Percentiles rank a stretch among this genome's conserved stretches.
Conservation (phyloP, 2,329 filamentous ascomycete species). For the Pseudocercospora vitis region DNA sequence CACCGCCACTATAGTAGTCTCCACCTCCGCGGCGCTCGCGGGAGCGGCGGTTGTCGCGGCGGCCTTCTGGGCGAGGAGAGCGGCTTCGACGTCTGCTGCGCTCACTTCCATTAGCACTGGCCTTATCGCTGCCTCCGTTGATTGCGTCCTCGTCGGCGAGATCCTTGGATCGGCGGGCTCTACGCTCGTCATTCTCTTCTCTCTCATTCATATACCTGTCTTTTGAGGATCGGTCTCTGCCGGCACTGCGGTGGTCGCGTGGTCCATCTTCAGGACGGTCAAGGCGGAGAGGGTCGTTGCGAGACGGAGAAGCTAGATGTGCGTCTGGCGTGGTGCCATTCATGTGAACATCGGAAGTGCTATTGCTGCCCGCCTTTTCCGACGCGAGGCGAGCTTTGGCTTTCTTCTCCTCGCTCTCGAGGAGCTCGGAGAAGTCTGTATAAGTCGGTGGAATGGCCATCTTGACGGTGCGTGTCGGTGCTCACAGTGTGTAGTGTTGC, state of each 20-base stretch:
- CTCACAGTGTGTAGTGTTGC: conserved; percentile 15
- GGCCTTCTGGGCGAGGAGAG: conserved; percentile 28
- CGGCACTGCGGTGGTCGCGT: conserved; percentile 9
- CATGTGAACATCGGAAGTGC: conserved; percentile 17
- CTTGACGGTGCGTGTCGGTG: conserved; percentile 17
- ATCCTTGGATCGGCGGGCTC: conserved; percentile 35
- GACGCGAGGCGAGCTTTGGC: conserved; percentile 23
- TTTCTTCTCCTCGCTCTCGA: conserved; percentile 34
- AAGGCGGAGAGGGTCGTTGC: conserved; percentile 17
- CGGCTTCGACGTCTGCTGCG: conserved; percentile 34
- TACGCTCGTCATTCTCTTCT: conserved; percentile 39
- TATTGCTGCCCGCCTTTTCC: conserved; percentile 22
- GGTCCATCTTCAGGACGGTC: conserved; percentile 12
- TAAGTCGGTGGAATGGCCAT: conserved; percentile 20
- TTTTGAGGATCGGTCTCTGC: conserved; percentile 17
- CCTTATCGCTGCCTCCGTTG: conserved; percentile 41
- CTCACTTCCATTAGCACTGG: conserved; percentile 42
- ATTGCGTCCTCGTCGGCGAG: conserved; percentile 31
- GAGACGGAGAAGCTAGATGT: conserved; percentile 10
- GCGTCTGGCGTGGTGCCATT: conserved; percentile 13
- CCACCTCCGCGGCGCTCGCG: conserved; percentile 37
- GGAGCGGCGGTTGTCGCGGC: conserved; percentile 26
- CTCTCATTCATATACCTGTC: conserved; percentile 37
- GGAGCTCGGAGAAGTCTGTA: conserved; percentile 32
- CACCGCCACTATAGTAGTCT: conserved; percentile 41